These are phyloP conservation scores for Musa beccarii DNA, from an alignment of 176 grass and related monocot genomes.

Conservation along the genomic window DNA sequence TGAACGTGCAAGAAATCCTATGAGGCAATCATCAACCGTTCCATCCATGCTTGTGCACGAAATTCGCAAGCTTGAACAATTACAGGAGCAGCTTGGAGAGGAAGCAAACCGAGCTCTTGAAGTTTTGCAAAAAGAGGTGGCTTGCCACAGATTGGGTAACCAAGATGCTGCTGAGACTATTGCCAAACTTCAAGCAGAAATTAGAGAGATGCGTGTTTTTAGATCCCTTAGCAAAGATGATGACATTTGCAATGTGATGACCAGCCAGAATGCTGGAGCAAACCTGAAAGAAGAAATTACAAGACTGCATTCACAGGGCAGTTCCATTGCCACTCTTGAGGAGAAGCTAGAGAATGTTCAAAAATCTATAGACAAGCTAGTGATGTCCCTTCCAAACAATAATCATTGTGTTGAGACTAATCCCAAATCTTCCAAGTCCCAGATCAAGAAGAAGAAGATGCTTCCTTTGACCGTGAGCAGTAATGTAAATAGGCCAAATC, in stretches of 20 bases:
- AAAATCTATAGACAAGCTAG: slow-evolving; percentile 73
- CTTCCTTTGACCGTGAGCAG: slow-evolving; percentile 64
- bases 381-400: slow-evolving; percentile 83
- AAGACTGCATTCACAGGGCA: slow-evolving; percentile 79
- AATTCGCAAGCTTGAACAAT: slow-evolving; percentile 88
- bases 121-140: slow-evolving; percentile 87
- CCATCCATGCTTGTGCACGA: slow-evolving; percentile 84
- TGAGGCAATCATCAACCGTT: slow-evolving; percentile 72
- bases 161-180: slow-evolving; percentile 95
- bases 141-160: slow-evolving; percentile 84
- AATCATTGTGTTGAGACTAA: slow-evolving; percentile 33
- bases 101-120: slow-evolving; percentile 87
- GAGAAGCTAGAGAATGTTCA: slow-evolving; percentile 84
- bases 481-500: slow-evolving; percentile 45
- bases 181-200: slow-evolving; percentile 82
- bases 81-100: slow-evolving; percentile 80
- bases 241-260: slow-evolving; percentile 23
- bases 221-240: slow-evolving; percentile 48
- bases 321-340: slow-evolving; percentile 84
- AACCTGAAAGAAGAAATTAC: slow-evolving; percentile 86
- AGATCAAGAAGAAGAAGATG: slow-evolving; percentile 56
- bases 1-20: slow-evolving; percentile 20
- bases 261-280: slow-evolving; percentile 37
- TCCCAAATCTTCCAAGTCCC: slow-evolving; percentile 45
- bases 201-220: slow-evolving; percentile 62